Base-by-base conservation (phyloP, 306 rosid genomes). In the Vicia faba region DNA sequence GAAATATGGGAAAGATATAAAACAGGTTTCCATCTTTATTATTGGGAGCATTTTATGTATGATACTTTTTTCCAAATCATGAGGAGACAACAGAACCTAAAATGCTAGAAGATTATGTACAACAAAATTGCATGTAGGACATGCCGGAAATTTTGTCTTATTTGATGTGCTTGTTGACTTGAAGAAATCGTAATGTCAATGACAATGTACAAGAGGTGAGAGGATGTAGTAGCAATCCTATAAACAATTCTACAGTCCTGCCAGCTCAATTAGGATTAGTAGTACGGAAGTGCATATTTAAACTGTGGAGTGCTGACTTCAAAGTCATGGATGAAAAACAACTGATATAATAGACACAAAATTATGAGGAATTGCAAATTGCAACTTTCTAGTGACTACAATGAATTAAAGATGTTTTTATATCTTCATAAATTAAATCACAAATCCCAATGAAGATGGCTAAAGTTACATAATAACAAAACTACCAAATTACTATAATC, bases 381-480 rank as follows among this genome's bases (percentile, higher is more conserved):
- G 2, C 11, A 40, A 69, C 44, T 38, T 55, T 55, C 55, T 40
- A 26, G 29, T 55, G 43, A 55, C 62, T 25, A 25, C 55, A 55
- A 69, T 68, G 31, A 54, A 40, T 38, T 8, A 36, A 41, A 36
- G 29, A 69, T 14, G 54, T 9, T 40, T 68, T 26, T n/a, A 53
- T 28, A 45, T 31, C 44, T 26, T 56, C 53, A 43, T 45, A 57
- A 69, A 16, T 28, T 28, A 6, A 58, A 31, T 48, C 41, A 44
- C 49, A 31, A 9, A 59, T 59, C 68, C 33, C 61, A 11, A 7
- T 7, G 40, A 29, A 23, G 13, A 31, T n/a, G 51, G 28, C 49
- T 59, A 59, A 70, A 18, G 51, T 46, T 45, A 43, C 29, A 45
- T 55, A 59, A 19, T 12, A 59, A 70, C 45, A 70, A 45, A 59